Percentiles rank a stretch among this genome's conserved stretches.
These are phyloP conservation scores for Cladosporium halotolerans DNA, from an alignment of 2,329 filamentous ascomycete genomes.

Conservation along the genomic window DNA sequence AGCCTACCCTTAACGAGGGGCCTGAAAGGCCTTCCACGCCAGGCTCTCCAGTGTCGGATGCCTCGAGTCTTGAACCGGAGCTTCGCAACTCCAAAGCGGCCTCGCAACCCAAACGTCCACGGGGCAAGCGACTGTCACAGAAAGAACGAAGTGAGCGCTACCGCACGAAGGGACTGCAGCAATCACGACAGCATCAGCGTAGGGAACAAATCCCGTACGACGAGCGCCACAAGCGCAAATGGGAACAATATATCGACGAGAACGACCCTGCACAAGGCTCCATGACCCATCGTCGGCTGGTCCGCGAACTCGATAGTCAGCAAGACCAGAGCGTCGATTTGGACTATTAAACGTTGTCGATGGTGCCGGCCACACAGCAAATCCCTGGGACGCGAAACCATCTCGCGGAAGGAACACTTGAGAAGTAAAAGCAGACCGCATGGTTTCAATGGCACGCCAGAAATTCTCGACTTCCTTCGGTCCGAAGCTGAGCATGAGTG, in stretches of 20 bases:
- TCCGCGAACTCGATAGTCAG: constrained; percentile 39
- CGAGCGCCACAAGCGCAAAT: constrained; percentile 30
- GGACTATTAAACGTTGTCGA: constrained; percentile 34
- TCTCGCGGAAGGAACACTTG: no score
- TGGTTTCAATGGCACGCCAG: no score
- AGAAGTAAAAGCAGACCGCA: no score
- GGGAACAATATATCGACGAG: constrained; percentile 32
- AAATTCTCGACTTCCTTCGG: neutral
- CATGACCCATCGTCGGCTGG: constrained; percentile 40
- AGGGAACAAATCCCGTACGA: constrained; percentile 26
- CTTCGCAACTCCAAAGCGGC: constrained; percentile 10
- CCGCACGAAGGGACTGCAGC: constrained; percentile 4
- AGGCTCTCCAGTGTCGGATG: constrained; percentile 19
- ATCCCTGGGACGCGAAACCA: no score
- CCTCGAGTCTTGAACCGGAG: constrained; percentile 24
- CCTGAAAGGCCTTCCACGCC: neutral
- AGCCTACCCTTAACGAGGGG: neutral
- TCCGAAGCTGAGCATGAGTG: neutral
- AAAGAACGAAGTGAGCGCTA: constrained; percentile 18
- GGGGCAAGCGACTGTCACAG: constrained; percentile 13
- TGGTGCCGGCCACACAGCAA: neutral
- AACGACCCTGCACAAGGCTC: constrained; percentile 30
- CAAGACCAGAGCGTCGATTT: constrained; percentile 37
- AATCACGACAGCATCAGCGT: constrained; percentile 5
- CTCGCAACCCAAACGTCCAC: constrained; percentile 4